These are phyloP conservation scores for Cystofilobasidium capitatum DNA, from an alignment of 768 basidiomycete species.

Conservation along the genomic window DNA sequence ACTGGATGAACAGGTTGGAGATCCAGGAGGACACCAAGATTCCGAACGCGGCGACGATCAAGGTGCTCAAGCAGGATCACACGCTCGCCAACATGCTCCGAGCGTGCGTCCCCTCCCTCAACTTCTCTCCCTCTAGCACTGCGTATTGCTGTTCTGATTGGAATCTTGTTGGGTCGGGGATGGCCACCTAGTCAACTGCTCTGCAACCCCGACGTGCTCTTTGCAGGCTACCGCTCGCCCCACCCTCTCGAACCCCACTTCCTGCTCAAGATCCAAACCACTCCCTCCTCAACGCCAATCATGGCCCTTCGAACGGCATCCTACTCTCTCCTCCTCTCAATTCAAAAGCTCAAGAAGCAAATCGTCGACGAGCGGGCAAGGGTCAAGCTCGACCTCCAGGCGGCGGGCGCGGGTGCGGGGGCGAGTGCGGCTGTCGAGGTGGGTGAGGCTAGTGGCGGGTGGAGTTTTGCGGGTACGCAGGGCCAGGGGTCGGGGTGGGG, in stretches of 20 bases:
- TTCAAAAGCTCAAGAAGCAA: constrained; percentile 38
- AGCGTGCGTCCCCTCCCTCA: constrained; percentile 49
- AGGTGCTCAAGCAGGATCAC: constrained; percentile 92
- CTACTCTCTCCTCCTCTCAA: constrained; percentile 62
- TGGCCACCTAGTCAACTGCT: constrained; percentile 69
- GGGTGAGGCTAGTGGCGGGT: background rate
- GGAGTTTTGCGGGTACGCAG: constrained; percentile 5
- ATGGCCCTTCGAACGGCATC: constrained; percentile 74
- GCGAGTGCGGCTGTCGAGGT: background rate
- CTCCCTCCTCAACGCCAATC: constrained; percentile 72
- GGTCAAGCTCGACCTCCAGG: background rate
- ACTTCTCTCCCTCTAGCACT: background rate
- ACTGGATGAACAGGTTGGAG: constrained; percentile 55
- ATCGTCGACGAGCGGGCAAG: constrained; percentile 30
- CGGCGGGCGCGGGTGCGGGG: background rate
- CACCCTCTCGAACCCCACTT: constrained; percentile 93
- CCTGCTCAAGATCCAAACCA: constrained; percentile 89
- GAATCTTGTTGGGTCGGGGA: background rate
- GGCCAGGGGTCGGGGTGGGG: too few relatives aligned
- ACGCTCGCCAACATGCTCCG: constrained; percentile 95
- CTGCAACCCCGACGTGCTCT: constrained; percentile 73
- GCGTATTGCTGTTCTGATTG: background rate
- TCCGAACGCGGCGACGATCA: constrained; percentile 91
- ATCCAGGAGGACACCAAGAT: constrained; percentile 93
- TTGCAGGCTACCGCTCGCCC: constrained; percentile 96